phyloP scores from a whole-genome alignment of 75 land plant species.

The Azolla pinnata region DNA sequence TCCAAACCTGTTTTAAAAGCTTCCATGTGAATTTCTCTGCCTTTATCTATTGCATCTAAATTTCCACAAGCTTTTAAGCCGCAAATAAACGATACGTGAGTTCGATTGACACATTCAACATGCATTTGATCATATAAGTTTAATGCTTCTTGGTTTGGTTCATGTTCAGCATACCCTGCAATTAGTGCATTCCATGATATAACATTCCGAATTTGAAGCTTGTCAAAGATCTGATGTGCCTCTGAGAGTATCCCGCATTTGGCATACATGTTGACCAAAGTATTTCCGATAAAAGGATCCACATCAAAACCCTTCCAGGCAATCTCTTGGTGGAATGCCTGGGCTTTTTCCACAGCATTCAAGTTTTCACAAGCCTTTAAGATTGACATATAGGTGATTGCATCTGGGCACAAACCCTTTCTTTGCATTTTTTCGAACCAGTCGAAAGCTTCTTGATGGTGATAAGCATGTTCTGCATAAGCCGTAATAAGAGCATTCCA shows the following conservation, averaged over 20 bases:
- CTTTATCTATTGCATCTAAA: slow-evolving; percentile 20
- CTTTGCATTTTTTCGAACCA: slow-evolving; percentile 24
- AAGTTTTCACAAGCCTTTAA: slow-evolving; percentile 29
- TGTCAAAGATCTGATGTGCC: slow-evolving; percentile 30
- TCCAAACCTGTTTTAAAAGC: slow-evolving; percentile 9
- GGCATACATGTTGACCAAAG: slow-evolving; percentile 19
- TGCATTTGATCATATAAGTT: slow-evolving; percentile 30
- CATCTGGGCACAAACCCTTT: slow-evolving; percentile 2
- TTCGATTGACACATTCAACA: slow-evolving; percentile 20
- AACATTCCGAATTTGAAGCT: slow-evolving; percentile 34
- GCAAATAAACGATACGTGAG: slow-evolving; percentile 29
- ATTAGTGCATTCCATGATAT: slow-evolving; percentile 53
- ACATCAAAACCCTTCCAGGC: slow-evolving; percentile 22
- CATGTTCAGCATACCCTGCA: slow-evolving; percentile 36
- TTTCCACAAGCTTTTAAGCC: slow-evolving; percentile 49
- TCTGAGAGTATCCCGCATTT: slow-evolving; percentile 19
- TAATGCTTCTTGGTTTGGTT: slow-evolving; percentile 27
- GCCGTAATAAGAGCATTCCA: slow-evolving; percentile 26
- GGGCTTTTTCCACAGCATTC: slow-evolving; percentile 10
- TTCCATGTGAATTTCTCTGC: slow-evolving; percentile 22
- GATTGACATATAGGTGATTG: slow-evolving; percentile 23
- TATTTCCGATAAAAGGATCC: slow-evolving; percentile 26
- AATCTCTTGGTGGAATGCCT: slow-evolving; percentile 21
- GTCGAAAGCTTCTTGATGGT: slow-evolving; percentile 12
- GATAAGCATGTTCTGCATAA: slow-evolving; percentile 10